Base-by-base conservation (phyloP, 1,284 basidiomycete species). In the Rhodotorula sp. region DNA sequence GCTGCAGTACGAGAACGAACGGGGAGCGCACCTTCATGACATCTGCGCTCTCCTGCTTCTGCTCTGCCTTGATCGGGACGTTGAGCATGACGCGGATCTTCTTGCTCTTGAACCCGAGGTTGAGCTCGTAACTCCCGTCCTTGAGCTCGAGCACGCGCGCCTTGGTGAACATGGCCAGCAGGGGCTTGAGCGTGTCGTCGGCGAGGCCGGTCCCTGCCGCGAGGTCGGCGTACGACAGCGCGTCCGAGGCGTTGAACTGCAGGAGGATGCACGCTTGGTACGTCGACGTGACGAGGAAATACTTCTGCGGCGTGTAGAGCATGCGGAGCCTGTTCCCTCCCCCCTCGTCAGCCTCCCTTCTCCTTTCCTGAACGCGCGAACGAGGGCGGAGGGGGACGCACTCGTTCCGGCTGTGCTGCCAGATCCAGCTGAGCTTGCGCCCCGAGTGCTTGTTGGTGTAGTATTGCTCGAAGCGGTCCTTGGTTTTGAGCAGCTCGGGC, bases 321-420 rank as follows among this genome's bases (percentile, higher is more conserved):
- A 95, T 94, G 71, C 91, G 88, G 61, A 99, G 85, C 54, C 75
- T 76, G 57, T 13, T n/a, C 15, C 34, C 22, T 22, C 29, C 4
- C 5, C 0, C 29, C 29, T 1, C 2, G 48, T 64, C 56, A 64
- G 67, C 37, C 1, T 19, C 27, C 13, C n/a, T 12, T 22, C 22
- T 60, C 44, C 6, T 4, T 12, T 29, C 22, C 21, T 27, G n/a
- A 25, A 36, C n/a, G 41, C 8, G 50, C 27, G n/a, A 36, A 7
- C 21, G 32, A 46, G 17, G 21, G 22, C 32, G n/a, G 9, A 36
- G 44, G 10, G 32, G 22, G 21, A 72, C 68, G 51, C 41, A 76
- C 81, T 99, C 97, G 84, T 94, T 96, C 85, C 96, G 95, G 48
- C 90, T 94, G 81, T 96, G 91, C 81, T 97, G 96, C 96, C 96